Conservation (phyloP, 1,139 yeast genomes). For the Magnusiomyces ingens region DNA sequence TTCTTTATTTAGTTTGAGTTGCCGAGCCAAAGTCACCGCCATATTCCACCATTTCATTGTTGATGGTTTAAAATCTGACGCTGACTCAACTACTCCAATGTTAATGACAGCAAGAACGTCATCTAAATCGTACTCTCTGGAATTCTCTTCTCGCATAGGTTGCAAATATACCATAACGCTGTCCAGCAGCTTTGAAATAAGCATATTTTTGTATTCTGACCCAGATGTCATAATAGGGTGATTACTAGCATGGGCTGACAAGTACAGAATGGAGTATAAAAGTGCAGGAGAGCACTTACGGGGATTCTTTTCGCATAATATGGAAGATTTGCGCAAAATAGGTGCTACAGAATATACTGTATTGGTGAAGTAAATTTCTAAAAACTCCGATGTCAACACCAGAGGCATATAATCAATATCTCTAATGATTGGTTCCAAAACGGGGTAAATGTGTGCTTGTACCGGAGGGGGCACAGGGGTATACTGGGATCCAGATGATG, state of each 20-base stretch:
- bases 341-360: constrained; percentile 23
- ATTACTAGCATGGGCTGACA: constrained; percentile 36
- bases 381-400: constrained; percentile 11
- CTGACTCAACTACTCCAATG: constrained; percentile 37
- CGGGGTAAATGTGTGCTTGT: constrained; percentile 24
- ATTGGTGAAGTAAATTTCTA: constrained; percentile 23
- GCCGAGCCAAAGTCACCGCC: constrained; percentile 34
- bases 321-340: constrained; percentile 19
- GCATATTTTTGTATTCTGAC: constrained; percentile 27
- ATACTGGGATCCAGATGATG: background rate
- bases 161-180: constrained; percentile 26
- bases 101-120: constrained; percentile 37
- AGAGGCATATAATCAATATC: constrained; percentile 15
- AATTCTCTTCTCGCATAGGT: constrained; percentile 24
- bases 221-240: constrained; percentile 33
- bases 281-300: constrained; percentile 33
- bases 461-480: background rate
- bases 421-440: constrained; percentile 24
- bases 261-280: constrained; percentile 32
- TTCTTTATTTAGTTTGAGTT: constrained; percentile 32
- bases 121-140: constrained; percentile 28
- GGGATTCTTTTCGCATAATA: constrained; percentile 21
- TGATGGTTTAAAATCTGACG: constrained; percentile 37
- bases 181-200: constrained; percentile 28
- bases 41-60: constrained; percentile 38